Evolutionary conservation across 2,329 filamentous ascomycete species (phyloP).

Genomic region (Diplocarpon mali): DNA sequence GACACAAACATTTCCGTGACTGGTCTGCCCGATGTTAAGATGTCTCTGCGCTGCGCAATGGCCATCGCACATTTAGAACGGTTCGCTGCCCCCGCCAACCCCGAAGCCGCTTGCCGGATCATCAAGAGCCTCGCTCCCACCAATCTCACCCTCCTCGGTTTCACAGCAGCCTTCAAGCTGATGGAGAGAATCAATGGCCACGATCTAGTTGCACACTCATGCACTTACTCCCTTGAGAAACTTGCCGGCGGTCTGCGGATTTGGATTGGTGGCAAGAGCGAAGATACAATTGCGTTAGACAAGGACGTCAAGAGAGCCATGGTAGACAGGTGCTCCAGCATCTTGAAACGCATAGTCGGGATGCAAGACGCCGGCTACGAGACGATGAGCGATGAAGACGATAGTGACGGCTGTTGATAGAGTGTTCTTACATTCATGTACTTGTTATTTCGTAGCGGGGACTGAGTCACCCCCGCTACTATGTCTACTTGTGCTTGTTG

Average conservation of each 20-base stretch:
- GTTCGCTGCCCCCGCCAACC: constrained; percentile 31
- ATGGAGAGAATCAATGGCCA: constrained; percentile 42
- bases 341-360: constrained; percentile 46
- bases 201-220: constrained; percentile 36
- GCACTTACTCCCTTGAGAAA: constrained; percentile 40
- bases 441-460: neutral
- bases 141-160: constrained; percentile 40
- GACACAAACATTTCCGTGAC: constrained; percentile 34
- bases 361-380: constrained; percentile 53
- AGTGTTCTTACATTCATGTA: neutral
- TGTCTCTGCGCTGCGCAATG: constrained; percentile 49
- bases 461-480: neutral
- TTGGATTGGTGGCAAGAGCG: constrained; percentile 46
- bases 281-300: constrained; percentile 40
- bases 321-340: constrained; percentile 42
- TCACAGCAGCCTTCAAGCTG: constrained; percentile 46
- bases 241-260: constrained; percentile 46
- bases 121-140: constrained; percentile 40
- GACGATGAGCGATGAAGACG: constrained; percentile 38
- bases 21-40: constrained; percentile 40
- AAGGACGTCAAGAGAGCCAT: constrained; percentile 40
- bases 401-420: constrained; percentile 22
- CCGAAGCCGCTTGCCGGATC: constrained; percentile 35
- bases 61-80: constrained; percentile 47
- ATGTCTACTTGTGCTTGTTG: neutral